Percentiles rank a stretch among this genome's conserved stretches.
These are phyloP conservation scores for Vigna mungo DNA, from an alignment of 306 rosid genomes.

Conservation along the genomic window DNA sequence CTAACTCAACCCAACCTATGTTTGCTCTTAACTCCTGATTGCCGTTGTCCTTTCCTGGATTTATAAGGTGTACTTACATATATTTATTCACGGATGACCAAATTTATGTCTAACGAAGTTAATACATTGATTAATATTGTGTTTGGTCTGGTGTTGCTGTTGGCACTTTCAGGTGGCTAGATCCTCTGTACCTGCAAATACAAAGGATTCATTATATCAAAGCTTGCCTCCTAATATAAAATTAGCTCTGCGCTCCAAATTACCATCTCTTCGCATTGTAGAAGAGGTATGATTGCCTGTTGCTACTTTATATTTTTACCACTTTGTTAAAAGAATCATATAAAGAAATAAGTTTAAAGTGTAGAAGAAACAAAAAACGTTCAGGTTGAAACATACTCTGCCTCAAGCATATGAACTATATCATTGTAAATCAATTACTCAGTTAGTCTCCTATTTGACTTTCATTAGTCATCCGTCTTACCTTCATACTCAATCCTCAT, in stretches of 20 bases:
- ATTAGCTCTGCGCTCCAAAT: slow-evolving; percentile 65
- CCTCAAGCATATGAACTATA: slow-evolving; percentile 18
- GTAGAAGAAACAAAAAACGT: slow-evolving; percentile 21
- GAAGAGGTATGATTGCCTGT: slow-evolving; percentile 64
- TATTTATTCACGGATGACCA: slow-evolving; percentile 10
- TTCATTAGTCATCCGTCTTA: neutral
- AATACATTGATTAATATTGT: slow-evolving; percentile 27
- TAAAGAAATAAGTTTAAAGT: slow-evolving; percentile 13
- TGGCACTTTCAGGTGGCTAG: slow-evolving; percentile 68
- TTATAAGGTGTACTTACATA: slow-evolving; percentile 10
- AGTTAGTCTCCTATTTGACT: slow-evolving; percentile 13
- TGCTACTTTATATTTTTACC: slow-evolving; percentile 17
- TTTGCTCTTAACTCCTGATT: neutral
- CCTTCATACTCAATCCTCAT: neutral
- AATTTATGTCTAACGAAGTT: slow-evolving; percentile 3
- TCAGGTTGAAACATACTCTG: slow-evolving; percentile 18
- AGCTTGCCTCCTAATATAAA: slow-evolving; percentile 78
- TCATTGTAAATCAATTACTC: slow-evolving; percentile 4
- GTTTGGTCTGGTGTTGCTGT: slow-evolving; percentile 40
- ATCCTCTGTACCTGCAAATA: slow-evolving; percentile 69
- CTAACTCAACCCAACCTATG: neutral
- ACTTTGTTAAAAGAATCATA: slow-evolving; percentile 14
- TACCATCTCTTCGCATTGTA: slow-evolving; percentile 58
- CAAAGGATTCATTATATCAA: slow-evolving; percentile 79
- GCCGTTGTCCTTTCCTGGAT: slow-evolving; percentile 13